These are phyloP conservation scores for Tricholoma saponaceum DNA, from an alignment of 768 basidiomycete genomes.

Conservation along the genomic window DNA sequence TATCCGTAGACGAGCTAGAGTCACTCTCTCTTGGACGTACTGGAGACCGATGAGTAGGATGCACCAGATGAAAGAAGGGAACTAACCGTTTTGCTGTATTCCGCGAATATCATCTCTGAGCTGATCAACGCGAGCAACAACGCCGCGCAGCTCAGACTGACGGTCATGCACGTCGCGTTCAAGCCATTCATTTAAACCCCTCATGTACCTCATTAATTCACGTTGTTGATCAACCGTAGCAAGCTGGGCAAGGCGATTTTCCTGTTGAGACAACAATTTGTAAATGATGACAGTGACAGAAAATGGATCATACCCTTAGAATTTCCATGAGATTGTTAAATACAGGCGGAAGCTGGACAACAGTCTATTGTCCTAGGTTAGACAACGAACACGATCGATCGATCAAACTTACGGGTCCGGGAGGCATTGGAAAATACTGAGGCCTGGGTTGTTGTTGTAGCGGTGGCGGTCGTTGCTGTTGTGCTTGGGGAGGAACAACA, in stretches of 20 bases:
- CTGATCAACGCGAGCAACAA: conserved; percentile 57
- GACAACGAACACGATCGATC: neutral
- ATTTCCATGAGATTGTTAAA: conserved; percentile 71
- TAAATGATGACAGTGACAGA: neutral
- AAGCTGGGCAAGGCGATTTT: conserved; percentile 69
- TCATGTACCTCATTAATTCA: conserved; percentile 77
- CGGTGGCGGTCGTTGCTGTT: neutral
- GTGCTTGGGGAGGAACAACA: conserved; percentile 19
- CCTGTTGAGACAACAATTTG: conserved; percentile 35
- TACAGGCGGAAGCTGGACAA: conserved; percentile 55
- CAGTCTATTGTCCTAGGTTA: conserved; percentile 35
- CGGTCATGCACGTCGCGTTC: conserved; percentile 76
- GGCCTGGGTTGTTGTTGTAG: conserved; percentile 20
- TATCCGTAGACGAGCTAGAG: conserved; percentile 5
- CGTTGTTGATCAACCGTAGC: conserved; percentile 78
- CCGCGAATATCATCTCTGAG: conserved; percentile 38
- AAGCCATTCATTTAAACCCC: conserved; percentile 74
- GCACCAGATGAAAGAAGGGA: neutral
- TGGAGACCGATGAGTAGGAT: conserved; percentile 2
- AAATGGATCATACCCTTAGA: conserved; percentile 45
- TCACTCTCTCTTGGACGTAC: conserved; percentile 12
- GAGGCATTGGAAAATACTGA: conserved; percentile 43
- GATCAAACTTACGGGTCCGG: conserved; percentile 45
- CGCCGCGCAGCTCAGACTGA: conserved; percentile 64
- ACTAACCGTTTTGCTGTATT: conserved; percentile 33